Percentiles rank a stretch among this genome's conserved stretches.
Evolutionary conservation across 2,329 filamentous ascomycete species (phyloP).

Genomic region (Cercospora canescens): DNA sequence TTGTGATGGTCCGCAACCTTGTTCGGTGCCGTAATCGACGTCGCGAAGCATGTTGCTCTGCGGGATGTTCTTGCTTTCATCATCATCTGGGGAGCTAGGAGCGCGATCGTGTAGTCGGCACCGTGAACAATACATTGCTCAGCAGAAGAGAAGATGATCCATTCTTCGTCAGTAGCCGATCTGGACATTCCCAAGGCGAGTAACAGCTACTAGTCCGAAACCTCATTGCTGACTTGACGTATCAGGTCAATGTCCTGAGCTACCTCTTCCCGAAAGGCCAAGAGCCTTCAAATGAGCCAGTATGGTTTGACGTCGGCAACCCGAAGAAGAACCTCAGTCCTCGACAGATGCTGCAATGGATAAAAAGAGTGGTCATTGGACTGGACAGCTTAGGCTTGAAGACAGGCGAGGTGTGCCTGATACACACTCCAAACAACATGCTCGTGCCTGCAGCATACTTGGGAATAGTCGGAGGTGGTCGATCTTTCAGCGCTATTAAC

Average conservation of each 20-base stretch:
- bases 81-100: background rate
- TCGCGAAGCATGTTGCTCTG: background rate
- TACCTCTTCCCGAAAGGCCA: conserved; percentile 39
- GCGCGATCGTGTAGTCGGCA: background rate
- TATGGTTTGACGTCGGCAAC: conserved; percentile 57
- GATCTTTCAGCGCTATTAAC: conserved; percentile 56
- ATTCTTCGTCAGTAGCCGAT: conserved; percentile 27
- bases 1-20: conserved; percentile 5
- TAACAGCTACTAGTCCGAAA: background rate
- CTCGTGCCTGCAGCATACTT: conserved; percentile 57
- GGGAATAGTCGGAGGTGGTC: conserved; percentile 54
- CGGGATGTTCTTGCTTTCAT: background rate
- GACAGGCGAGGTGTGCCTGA: conserved; percentile 54
- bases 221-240: background rate
- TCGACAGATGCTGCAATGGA: conserved; percentile 51
- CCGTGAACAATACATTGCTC: background rate
- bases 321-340: conserved; percentile 50
- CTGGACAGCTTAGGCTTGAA: conserved; percentile 49
- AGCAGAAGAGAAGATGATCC: conserved; percentile 25
- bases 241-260: conserved; percentile 45
- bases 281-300: conserved; percentile 45
- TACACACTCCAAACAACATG: conserved; percentile 57
- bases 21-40: background rate
- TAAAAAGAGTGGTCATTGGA: conserved; percentile 53
- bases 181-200: conserved; percentile 32